Base-by-base conservation (phyloP, 225 moss, liverwort and hornwort genomes). In the Asterella californica region DNA sequence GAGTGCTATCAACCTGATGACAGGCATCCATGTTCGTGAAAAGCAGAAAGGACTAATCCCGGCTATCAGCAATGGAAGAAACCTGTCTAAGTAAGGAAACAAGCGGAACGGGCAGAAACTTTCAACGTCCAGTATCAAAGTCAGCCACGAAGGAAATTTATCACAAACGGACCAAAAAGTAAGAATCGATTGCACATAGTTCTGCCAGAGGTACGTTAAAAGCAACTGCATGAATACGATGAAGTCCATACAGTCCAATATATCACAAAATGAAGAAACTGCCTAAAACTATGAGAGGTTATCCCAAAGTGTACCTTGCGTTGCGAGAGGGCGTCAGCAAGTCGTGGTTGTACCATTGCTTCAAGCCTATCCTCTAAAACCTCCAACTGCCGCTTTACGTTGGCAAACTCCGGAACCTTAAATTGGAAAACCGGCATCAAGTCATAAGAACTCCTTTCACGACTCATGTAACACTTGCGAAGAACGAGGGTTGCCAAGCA, bases 361-460 rank as follows among this genome's bases (percentile, higher is more conserved):
- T 95, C 95, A 67, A 99, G 85, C 30, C 99, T 92, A 82, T 99
- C 99, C 82, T 99, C 99, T 73, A 99, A 81, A 32, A 93, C 93
- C 83, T 99, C 99, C 86, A 99, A 89, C 82, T 99, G 95, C 61
- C 99, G 87, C 87, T 95, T 95, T 87, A 95, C 99, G 82, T 99
- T 95, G 77, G 91, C 95, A 86, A 99, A 99, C 88, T 95, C 99
- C 62, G 99, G 95, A 80, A 99, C 97, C 97, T 97, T 46, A n/a
- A 27, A 27, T 46, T 24, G 1, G 48, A 46, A 45, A 24, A 24
- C 25, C 25, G 27, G 46, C 47, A 47, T 71, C n/a, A 48, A 25
- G 18, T 2, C 27, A 0, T 63, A 67, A 0, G 5, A 34, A 67
- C 17, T 1, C 42, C 42, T 42, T 42, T 3, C 42, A 42, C 7